Evolutionary conservation across 257 asterid genomes (phyloP), one percentile per base, ranked within the genome.

Genomic region (Capsicum pubescens): DNA sequence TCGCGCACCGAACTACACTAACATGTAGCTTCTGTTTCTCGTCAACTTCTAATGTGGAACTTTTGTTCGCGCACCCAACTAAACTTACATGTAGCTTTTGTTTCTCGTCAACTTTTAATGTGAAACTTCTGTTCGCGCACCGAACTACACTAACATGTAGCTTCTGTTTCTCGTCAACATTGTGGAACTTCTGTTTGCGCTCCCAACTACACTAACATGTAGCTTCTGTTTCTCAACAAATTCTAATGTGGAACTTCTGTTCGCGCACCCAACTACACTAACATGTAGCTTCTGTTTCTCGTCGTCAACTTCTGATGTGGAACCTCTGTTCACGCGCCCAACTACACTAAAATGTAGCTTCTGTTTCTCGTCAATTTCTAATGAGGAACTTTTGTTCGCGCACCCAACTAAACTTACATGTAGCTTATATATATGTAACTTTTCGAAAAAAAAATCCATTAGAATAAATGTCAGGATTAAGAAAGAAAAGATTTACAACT

Each of bases 381-480:
- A 63, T 26, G 14, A 10, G 3, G 4, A 39, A 63, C 70, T 63
- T 63, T 0, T 1, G 16, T 63, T 63, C 42, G 3, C 6, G 12
- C 42, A 63, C 70, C 35, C 70, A 63, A 63, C 70, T 21, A 9
- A 11, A 17, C 8, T 60, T 44, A 5, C 46, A 42, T 61, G 39
- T 36, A 36, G 39, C 39, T 36, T 36, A 36, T 36, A 1, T 66
- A 35, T 66, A 66, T 35, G 48, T 14, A 66, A 12, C 48, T 13
- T 13, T 13, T 16, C 2, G 32, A 7, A 8, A 46, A 71, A 26
- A 4, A 12, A 5, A 13, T 77, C 46, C 15, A 21, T 54, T 77
- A 26, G 14, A 8, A 54, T 54, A 77, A 77, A 54, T 77, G 82
- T 77, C 82, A 32, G 9, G 82, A 50, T 77, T 64, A 77, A 52